Conservation (phyloP, 2,329 filamentous ascomycete genomes). For the Fusarium domesticum region DNA sequence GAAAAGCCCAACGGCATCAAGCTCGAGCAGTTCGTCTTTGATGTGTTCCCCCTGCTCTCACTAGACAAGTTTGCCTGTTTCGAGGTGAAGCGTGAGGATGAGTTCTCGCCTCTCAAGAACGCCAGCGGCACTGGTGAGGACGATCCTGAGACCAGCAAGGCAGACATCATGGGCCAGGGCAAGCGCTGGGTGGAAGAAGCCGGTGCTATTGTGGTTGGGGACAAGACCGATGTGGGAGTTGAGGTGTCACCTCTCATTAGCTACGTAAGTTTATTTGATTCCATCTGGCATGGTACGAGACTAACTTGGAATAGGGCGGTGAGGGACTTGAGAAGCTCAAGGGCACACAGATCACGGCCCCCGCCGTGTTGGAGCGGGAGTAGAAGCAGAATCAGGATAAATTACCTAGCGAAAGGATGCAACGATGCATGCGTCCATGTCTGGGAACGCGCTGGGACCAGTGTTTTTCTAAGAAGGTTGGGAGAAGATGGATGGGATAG, state of each 20-base stretch:
- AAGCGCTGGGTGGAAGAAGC: constrained; percentile 79
- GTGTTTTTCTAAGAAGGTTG: too few relatives aligned
- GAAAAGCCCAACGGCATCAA: constrained; percentile 97
- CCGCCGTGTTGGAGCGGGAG: constrained; percentile 50
- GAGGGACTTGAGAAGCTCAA: constrained; percentile 59
- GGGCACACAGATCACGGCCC: constrained; percentile 51
- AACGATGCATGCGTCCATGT: too few relatives aligned
- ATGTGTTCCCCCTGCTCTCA: constrained; percentile 87
- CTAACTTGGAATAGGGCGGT: constrained; percentile 46
- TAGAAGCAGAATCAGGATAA: constrained; percentile 24
- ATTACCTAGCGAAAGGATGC: too few relatives aligned
- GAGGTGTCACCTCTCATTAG: constrained; percentile 92
- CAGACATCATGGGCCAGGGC: constrained; percentile 87
- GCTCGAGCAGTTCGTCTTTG: constrained; percentile 98
- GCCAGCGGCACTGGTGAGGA: constrained; percentile 80
- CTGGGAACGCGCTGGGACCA: too few relatives aligned
- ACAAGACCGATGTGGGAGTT: constrained; percentile 65
- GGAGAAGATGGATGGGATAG: not conserved
- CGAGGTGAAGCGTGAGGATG: constrained; percentile 94
- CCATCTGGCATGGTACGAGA: not conserved
- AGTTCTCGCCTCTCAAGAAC: constrained; percentile 98
- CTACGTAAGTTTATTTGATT: constrained; percentile 67
- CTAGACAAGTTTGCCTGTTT: constrained; percentile 91
- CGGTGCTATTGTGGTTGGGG: constrained; percentile 69
- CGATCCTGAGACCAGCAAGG: constrained; percentile 87